phyloP scores from a whole-genome alignment of 2,329 filamentous ascomycete genomes.

The Colletotrichum trifolii region DNA sequence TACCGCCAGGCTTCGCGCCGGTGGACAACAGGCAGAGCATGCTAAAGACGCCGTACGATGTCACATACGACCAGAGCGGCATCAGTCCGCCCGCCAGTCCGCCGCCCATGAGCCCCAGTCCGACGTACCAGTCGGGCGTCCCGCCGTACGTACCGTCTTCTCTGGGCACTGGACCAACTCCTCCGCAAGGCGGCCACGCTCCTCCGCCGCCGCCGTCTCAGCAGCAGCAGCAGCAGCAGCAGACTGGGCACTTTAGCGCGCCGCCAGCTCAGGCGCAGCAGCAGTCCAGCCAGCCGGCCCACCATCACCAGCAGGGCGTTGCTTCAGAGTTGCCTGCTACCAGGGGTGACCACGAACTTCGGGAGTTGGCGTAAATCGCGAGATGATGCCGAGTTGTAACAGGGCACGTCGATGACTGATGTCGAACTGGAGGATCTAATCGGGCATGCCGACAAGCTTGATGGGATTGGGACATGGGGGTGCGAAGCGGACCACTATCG shows the following conservation, averaged over 20 bases:
- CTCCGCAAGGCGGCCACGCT: conserved; percentile 15
- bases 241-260: conserved; percentile 9
- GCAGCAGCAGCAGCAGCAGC: conserved; percentile 15
- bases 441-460: background rate
- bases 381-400: background rate
- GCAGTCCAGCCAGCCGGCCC: conserved; percentile 18
- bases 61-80: conserved; percentile 36
- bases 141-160: conserved; percentile 13
- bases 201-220: conserved; percentile 15
- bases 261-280: conserved; percentile 6
- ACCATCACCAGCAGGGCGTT: conserved; percentile 24
- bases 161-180: conserved; percentile 9
- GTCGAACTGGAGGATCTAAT: conserved; percentile 1
- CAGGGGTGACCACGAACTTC: conserved; percentile 45
- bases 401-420: background rate
- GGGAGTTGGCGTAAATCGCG: conserved; percentile 44
- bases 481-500: conserved; percentile 8
- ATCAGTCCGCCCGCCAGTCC: conserved; percentile 39
- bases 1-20: conserved; percentile 31
- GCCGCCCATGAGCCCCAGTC: conserved; percentile 33
- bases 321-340: conserved; percentile 45
- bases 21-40: conserved; percentile 40
- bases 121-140: conserved; percentile 30
- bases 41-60: conserved; percentile 37
- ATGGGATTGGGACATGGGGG: background rate